Evolutionary conservation across 306 rosid genomes (phyloP), one percentile per base, ranked within the genome.

Genomic region (Hylodesmum podocarpum): DNA sequence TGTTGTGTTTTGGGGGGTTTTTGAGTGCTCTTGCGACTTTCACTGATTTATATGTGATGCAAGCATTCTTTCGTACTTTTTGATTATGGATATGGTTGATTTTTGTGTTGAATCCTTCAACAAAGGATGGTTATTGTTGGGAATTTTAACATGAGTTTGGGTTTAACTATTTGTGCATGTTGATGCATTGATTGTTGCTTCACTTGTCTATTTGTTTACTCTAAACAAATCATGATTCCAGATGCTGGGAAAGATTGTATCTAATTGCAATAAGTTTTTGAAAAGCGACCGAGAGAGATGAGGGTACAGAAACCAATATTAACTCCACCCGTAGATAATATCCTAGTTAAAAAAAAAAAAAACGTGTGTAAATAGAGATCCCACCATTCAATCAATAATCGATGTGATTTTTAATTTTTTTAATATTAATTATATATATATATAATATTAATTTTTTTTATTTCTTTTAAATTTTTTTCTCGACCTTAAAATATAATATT

Each of bases 41-140:
- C 13, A 24, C 67, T 50, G 33, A 24, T 64, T 64, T 70, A 11
- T 49, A 24, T 10, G 62, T 22, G 59, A 16, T 58, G 85, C 71
- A 62, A 57, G 37, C n/a, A 19, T 24, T 70, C 34, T 39, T 24
- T 49, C 8, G 1, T 72, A 13, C 22, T 49, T 37, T 66, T 62
- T 66, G 12, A 6, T 40, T 33, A 37, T 59, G 55, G 39, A 15
- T 49, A 33, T 69, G 40, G 36, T 75, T 54, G 74, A 70, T 76
- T 75, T 67, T 73, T 33, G 47, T 41, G 68, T 65, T 77, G 78
- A 80, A 54, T 80, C 76, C 62, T 75, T 51, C 34, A 19, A 18
- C 50, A 41, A 27, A 27, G 18, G 65, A 24, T 37, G 49, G 19
- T 11, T 64, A 28, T 28, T 55, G 25, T 55, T 40, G 82, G 79